Conservation (phyloP, 208 protist genomes). For the Kentomonas sorsogonicus region DNA sequence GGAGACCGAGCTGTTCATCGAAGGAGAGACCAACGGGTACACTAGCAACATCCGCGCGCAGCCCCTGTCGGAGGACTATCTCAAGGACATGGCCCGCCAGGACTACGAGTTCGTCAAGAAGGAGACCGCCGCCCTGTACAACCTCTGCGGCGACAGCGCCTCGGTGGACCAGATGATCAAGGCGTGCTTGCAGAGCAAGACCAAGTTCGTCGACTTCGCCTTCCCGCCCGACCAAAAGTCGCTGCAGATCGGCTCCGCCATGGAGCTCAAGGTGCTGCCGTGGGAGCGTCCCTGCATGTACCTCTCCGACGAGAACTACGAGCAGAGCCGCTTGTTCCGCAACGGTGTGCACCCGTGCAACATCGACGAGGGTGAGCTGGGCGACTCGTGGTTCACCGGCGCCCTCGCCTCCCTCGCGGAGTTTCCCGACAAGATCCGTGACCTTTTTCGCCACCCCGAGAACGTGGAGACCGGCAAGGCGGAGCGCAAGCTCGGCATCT, state of each 20-base stretch:
- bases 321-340: slow-evolving; percentile 68
- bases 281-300: slow-evolving; percentile 78
- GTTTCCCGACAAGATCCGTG: slow-evolving; percentile 62
- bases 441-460: slow-evolving; percentile 68
- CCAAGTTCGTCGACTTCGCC: slow-evolving; percentile 71
- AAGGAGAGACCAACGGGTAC: slow-evolving; percentile 47
- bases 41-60: slow-evolving; percentile 62
- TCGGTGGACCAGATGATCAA: slow-evolving; percentile 50
- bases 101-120: slow-evolving; percentile 40
- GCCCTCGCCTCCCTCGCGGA: slow-evolving; percentile 61
- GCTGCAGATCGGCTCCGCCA: slow-evolving; percentile 50
- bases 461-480: slow-evolving; percentile 42
- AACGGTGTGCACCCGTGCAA: slow-evolving; percentile 68
- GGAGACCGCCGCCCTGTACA: slow-evolving; percentile 44
- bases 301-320: slow-evolving; percentile 59
- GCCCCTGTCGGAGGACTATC: slow-evolving; percentile 55
- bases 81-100: slow-evolving; percentile 56
- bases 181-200: slow-evolving; percentile 45
- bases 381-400: slow-evolving; percentile 76
- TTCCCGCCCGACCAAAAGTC: slow-evolving; percentile 74
- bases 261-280: slow-evolving; percentile 63
- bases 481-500: slow-evolving; percentile 51
- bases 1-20: slow-evolving; percentile 73
- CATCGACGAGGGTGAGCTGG: slow-evolving; percentile 74
- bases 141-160: slow-evolving; percentile 32